Evolutionary conservation across 108 stramenopile genomes (phyloP), one percentile per base, ranked within the genome.

Genomic region (Pseudonitzschia pungens): DNA sequence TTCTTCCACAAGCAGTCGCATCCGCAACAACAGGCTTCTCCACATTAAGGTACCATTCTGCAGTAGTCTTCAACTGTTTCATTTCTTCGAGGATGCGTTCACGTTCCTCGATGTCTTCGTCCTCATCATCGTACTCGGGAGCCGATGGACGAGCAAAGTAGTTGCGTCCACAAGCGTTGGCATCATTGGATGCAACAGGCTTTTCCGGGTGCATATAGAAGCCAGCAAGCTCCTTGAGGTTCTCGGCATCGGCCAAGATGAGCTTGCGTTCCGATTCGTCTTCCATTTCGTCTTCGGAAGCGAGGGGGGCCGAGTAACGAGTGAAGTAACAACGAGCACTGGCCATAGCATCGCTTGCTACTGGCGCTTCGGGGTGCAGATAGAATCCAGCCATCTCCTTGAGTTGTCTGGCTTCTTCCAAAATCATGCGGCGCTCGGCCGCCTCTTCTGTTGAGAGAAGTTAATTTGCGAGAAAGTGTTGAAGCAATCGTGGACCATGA

Each of bases 131-230:
- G 18, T 62, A 52, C 65, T 62, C 22, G 60, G 72, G 36, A 65
- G 89, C 89, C 29, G 89, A 87, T 2, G 74, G 33, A 45, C 89
- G 84, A 36, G 53, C 71, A 72, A 89, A 89, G 81, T 81, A 89
- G 78, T 86, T 86, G 51, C 83, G 82, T 24, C 75, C 87, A 53
- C 33, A 76, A 48, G 69, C 77, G 6, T 71, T 65, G 22, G 83
- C 71, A 79, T 83, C 83, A 22, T 60, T 20, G 14, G 73, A 33
- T 40, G 56, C 68, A 40, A 83, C 76, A 24, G 79, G 70, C 41
- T 44, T 50, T 54, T 84, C 79, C 40, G 83, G 83, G 72, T 81
- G 77, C 32, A 80, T 10, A 45, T 79, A 77, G 31, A 54, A 55
- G 50, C 56, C 65, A 12, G 80, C 83, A 64, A 77, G 58, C 66